These are phyloP conservation scores for Starmerella stigmatis DNA, from an alignment of 805 yeast species.

Conservation along the genomic window DNA sequence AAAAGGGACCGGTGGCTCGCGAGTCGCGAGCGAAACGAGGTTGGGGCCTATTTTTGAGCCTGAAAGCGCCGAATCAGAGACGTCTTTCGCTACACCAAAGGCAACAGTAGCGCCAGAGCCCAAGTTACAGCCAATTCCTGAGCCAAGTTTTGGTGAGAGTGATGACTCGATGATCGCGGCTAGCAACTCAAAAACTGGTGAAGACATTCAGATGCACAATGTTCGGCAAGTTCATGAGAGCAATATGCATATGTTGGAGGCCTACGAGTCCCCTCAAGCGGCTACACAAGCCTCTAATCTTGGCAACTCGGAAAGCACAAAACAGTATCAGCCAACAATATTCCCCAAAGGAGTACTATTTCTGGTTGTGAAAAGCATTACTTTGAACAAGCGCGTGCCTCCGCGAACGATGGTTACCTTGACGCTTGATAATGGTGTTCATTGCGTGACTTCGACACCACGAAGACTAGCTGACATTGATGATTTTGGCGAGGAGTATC, in stretches of 20 bases:
- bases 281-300: neutral
- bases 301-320: neutral
- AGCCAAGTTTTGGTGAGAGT: neutral
- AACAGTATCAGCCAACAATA: neutral
- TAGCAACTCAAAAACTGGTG: neutral
- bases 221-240: neutral
- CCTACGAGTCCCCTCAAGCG: too few relatives aligned
- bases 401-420: constrained; percentile 38
- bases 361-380: constrained; percentile 38
- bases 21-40: neutral
- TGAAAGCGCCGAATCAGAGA: neutral
- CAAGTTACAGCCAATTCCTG: neutral
- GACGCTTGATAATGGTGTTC: constrained; percentile 67
- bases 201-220: neutral
- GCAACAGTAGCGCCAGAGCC: neutral
- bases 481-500: constrained; percentile 61
- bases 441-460: constrained; percentile 58
- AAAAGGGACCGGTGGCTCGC: neutral
- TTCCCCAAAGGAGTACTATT: constrained; percentile 27
- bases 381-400: constrained; percentile 8
- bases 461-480: constrained; percentile 29
- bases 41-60: neutral
- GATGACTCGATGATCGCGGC: constrained; percentile 2
- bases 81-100: neutral
- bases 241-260: neutral